Percentiles rank a stretch among this genome's conserved stretches.
phyloP scores from a whole-genome alignment of 805 yeast genomes.

The Ogataea trehaloabstinens region DNA sequence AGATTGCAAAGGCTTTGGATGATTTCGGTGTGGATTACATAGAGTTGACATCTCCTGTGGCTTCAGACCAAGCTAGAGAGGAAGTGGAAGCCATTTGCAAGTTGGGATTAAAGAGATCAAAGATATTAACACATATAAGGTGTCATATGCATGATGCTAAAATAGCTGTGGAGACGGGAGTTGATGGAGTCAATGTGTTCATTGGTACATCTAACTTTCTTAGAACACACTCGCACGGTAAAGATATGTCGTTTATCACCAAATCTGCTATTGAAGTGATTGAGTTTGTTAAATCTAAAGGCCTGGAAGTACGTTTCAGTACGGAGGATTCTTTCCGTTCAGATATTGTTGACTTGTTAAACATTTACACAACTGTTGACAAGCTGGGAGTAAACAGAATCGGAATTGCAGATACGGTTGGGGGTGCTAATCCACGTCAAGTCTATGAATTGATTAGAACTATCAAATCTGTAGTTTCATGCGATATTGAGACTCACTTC shows the following conservation, averaged over 20 bases:
- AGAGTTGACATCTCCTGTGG: slow-evolving; percentile 59
- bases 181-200: slow-evolving; percentile 60
- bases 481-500: slow-evolving; percentile 62
- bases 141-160: slow-evolving; percentile 63
- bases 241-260: slow-evolving; percentile 59
- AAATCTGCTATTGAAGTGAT: slow-evolving; percentile 57
- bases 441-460: slow-evolving; percentile 60
- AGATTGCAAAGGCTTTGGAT: slow-evolving; percentile 58
- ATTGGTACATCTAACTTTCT: slow-evolving; percentile 59
- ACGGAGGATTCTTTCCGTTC: slow-evolving; percentile 62
- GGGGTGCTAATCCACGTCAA: slow-evolving; percentile 64
- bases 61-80: slow-evolving; percentile 53
- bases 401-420: slow-evolving; percentile 64
- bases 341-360: slow-evolving; percentile 56
- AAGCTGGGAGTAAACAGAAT: slow-evolving; percentile 61
- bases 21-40: slow-evolving; percentile 62
- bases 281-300: slow-evolving; percentile 59
- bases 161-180: slow-evolving; percentile 61
- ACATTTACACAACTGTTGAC: slow-evolving; percentile 59
- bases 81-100: slow-evolving; percentile 62
- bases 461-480: slow-evolving; percentile 52
- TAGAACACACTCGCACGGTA: slow-evolving; percentile 58
- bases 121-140: slow-evolving; percentile 57
- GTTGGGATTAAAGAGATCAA: slow-evolving; percentile 52
- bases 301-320: slow-evolving; percentile 56